Evolutionary conservation across 75 land plant genomes (phyloP), one percentile per base, ranked within the genome.

Genomic region (Cupressus sempervirens): DNA sequence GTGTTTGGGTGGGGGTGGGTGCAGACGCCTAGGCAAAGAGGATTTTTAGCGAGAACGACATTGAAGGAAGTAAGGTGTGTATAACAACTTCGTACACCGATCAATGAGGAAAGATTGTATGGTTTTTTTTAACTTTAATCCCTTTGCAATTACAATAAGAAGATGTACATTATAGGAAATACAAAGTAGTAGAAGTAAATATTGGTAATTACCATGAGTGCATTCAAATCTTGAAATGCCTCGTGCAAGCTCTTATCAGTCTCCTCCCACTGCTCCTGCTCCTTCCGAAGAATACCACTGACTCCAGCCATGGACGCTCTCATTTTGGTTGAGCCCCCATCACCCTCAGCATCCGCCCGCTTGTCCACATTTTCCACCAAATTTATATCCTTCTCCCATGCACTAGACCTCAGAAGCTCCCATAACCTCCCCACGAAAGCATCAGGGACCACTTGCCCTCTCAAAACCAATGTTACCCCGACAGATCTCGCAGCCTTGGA

Each of bases 141-240:
- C 45, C 45, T 43, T 43, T 2, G 45, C 45, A 43, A 43, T 43
- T 43, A 43, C 45, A 1, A 43, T 43, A 43, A 0, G 45, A 43
- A 43, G 45, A 43, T 43, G 45, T 6, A 2, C 3, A 43, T 43
- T 43, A 43, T 43, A 43, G 34, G 43, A 4, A 54, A 82, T 15
- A 52, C 11, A 26, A 80, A 85, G 43, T 16, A 35, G 75, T n/a
- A 65, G 43, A 1, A 2, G n/a, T n/a, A 9, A 35, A 29, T 2
- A n/a, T n/a, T n/a, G 29, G 11, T 58, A 81, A 87, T 68, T 85
- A 96, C 98, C 99, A 97, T 94, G 56, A 97, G 92, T 76, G 94
- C 97, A 91, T 97, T 97, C 85, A 97, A 87, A 79, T 94, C 96
- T 83, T 94, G 94, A 73, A 97, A 97, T 12, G 99, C 99, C 48